Evolutionary conservation across 768 basidiomycete genomes (phyloP).

Genomic region (Suillus americanus): DNA sequence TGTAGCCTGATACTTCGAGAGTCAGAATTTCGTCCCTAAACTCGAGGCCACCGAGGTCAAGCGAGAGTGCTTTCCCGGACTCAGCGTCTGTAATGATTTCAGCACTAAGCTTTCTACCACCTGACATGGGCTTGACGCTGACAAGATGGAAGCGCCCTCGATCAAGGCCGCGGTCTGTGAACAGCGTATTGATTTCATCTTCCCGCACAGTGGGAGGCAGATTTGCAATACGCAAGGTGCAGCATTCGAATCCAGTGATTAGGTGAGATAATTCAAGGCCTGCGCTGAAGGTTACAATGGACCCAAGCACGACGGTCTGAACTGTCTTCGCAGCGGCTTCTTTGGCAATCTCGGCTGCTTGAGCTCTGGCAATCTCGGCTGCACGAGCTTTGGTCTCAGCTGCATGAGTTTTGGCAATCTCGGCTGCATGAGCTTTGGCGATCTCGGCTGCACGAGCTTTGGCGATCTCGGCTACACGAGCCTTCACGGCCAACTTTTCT

Average conservation of each 20-base stretch:
- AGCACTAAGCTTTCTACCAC: conserved; percentile 36
- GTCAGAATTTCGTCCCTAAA: conserved; percentile 43
- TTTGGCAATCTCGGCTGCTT: conserved; percentile 11
- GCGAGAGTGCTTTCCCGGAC: conserved; percentile 40
- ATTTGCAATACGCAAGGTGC: conserved; percentile 44
- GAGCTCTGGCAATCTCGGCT: neutral
- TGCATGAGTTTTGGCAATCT: neutral
- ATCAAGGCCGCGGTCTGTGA: conserved; percentile 44
- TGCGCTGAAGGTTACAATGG: conserved; percentile 48
- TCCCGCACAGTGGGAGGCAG: conserved; percentile 41
- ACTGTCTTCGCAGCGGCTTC: conserved; percentile 44
- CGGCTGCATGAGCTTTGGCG: neutral
- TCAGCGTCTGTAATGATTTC: conserved; percentile 43
- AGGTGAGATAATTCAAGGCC: conserved; percentile 47
- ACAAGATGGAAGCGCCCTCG: conserved; percentile 33
- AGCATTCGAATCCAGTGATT: conserved; percentile 53
- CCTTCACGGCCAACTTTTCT: neutral
- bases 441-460: neutral
- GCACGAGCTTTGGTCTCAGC: neutral
- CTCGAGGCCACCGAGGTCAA: conserved; percentile 47
- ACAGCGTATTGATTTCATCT: conserved; percentile 42
- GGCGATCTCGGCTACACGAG: neutral
- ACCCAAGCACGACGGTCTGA: conserved; percentile 44
- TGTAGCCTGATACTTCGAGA: conserved; percentile 43
- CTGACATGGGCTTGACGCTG: conserved; percentile 25